phyloP scores from a whole-genome alignment of 257 asterid species.

The Rehmannia glutinosa region DNA sequence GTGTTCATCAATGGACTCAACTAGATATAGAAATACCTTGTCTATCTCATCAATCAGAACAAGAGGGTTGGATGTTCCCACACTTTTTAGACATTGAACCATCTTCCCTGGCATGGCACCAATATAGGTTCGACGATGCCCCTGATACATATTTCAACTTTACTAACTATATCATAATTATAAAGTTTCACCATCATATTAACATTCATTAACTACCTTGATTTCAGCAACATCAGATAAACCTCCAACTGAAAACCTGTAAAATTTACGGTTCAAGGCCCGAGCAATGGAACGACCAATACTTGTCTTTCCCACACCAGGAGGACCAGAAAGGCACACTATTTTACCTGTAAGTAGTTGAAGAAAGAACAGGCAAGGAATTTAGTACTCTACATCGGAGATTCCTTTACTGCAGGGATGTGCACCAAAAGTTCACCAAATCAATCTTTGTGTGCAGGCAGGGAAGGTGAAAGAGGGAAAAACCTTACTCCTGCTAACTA shows the following conservation, averaged over 20 bases:
- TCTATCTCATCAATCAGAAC: constrained; percentile 98
- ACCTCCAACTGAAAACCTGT: constrained; percentile 98
- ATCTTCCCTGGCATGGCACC: constrained; percentile 99
- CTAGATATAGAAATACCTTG: constrained; percentile 54
- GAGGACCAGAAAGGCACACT: constrained; percentile 97
- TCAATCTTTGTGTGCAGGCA: background rate
- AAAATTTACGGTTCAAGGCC: constrained; percentile 96
- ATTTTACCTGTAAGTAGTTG: constrained; percentile 68
- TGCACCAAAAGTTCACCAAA: constrained; percentile 1
- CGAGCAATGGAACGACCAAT: constrained; percentile 98
- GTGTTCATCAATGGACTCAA: background rate
- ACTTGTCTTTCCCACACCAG: constrained; percentile 99
- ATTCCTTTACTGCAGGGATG: background rate
- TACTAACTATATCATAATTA: constrained; percentile 6
- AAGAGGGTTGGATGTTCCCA: constrained; percentile 97
- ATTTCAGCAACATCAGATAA: constrained; percentile 99
- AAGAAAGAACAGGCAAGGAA: constrained; percentile 11
- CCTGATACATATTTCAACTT: constrained; percentile 44
- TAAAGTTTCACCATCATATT: background rate
- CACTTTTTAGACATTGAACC: constrained; percentile 95
- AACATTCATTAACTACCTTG: constrained; percentile 49
- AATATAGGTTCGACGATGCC: constrained; percentile 97
- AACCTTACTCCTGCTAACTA: background rate
- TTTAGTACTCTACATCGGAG: constrained; percentile 3
- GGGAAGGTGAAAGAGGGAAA: background rate